phyloP scores from a whole-genome alignment of 73 alveolate species.

The Paramecium tetraurelia region DNA sequence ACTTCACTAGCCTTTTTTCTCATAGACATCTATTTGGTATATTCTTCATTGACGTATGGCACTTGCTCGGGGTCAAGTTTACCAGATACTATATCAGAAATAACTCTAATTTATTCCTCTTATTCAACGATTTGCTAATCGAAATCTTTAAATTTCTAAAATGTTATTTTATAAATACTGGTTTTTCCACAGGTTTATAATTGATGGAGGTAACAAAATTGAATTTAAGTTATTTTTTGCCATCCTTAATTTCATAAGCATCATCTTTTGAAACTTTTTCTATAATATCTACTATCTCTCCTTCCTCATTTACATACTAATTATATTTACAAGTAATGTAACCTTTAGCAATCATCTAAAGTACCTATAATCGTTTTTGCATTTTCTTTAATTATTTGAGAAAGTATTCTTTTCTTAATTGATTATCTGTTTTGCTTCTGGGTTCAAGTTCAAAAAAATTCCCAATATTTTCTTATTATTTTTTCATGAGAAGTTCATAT shows the following conservation, averaged over 20 bases:
- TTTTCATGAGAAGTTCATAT: neutral
- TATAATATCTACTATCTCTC: neutral
- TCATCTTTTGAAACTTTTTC: neutral
- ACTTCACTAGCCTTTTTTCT: neutral
- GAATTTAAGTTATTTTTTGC: neutral
- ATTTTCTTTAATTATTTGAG: neutral
- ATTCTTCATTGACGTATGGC: neutral
- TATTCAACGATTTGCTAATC: neutral
- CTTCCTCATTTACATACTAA: neutral
- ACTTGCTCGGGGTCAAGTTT: neutral
- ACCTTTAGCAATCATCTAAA: neutral
- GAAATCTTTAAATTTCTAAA: constrained; percentile 2
- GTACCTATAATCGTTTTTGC: neutral
- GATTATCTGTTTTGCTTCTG: neutral
- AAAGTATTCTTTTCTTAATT: neutral
- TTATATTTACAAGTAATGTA: neutral
- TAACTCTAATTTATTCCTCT: neutral
- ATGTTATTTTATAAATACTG: neutral
- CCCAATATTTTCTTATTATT: neutral
- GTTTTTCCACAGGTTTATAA: neutral
- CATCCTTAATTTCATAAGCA: neutral
- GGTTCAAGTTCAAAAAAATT: neutral
- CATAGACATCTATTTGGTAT: neutral
- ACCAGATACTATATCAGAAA: constrained; percentile 1
- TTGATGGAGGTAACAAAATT: neutral